A percentile compares a stretch with the other conserved stretches of the same genome.
Evolutionary conservation across 2,329 filamentous ascomycete species (phyloP).

Genomic region (Pyricularia pennisetigena): DNA sequence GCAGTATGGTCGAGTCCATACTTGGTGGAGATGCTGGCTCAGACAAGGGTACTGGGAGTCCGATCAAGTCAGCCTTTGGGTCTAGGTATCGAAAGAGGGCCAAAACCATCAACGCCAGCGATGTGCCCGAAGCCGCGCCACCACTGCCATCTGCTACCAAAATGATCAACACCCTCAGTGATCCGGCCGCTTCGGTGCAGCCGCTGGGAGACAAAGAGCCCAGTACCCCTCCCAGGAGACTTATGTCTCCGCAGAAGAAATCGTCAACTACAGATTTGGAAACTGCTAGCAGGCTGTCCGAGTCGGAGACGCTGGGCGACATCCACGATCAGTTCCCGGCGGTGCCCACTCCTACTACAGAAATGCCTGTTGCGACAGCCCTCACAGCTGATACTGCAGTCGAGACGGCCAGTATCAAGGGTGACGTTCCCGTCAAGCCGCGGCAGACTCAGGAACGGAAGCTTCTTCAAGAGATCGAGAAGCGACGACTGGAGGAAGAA

Average conservation of each 20-base stretch:
- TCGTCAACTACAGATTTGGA: background rate
- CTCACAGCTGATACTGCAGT: constrained; percentile 9
- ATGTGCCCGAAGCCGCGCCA: background rate
- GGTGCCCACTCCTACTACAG: background rate
- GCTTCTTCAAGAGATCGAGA: constrained; percentile 6
- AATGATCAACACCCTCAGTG: background rate
- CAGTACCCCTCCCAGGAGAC: constrained; percentile 3
- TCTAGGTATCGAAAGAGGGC: constrained; percentile 8
- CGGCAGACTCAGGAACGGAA: background rate
- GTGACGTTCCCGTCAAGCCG: background rate
- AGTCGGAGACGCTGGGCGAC: constrained; percentile 2
- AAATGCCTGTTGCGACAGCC: constrained; percentile 6
- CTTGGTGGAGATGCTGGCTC: constrained; percentile 4
- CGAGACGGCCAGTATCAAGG: background rate
- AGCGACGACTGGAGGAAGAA: constrained; percentile 4
- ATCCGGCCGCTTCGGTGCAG: background rate
- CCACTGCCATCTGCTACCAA: background rate
- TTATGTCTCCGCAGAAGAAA: background rate
- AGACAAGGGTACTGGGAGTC: background rate
- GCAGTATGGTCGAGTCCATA: constrained; percentile 12
- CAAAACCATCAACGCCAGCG: constrained; percentile 7
- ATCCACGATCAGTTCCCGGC: constrained; percentile 6
- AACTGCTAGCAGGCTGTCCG: background rate
- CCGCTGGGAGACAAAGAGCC: constrained; percentile 1
- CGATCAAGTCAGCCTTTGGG: constrained; percentile 5